Evolutionary conservation across 257 asterid genomes (phyloP), one percentile per base, ranked within the genome.

Genomic region (Gentiana dahurica): DNA sequence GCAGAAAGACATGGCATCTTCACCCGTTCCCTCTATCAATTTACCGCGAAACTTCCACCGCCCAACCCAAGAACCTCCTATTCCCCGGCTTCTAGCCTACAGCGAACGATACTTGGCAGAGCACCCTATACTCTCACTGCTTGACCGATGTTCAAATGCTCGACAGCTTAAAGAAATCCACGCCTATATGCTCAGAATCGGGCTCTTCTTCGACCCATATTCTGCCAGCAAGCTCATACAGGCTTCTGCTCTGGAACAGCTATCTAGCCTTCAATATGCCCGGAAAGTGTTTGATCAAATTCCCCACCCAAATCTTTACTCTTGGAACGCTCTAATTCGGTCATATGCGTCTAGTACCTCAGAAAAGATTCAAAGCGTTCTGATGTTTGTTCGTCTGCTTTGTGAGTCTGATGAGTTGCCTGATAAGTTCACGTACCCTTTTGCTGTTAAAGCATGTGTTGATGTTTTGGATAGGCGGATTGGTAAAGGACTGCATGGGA

Each of bases 381-480:
- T 68, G 10, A 57, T 76, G 61, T 85, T 82, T 53, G 51, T 74
- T 3, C 76, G 75, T 2, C 68, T 85, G 62, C 73, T 77, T 67
- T 53, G 56, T 36, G 74, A 72, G 32, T 57, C 83, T 56, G 15
- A 35, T 54, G 88, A 81, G 54, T 64, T 37, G 38, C 94, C 95
- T 56, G 78, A 77, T 53, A 83, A 85, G 34, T 86, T 81, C 32
- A 86, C 97, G 1, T 86, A 69, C 71, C 95, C 97, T n/a, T 89
- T 83, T 56, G 85, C 77, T 53, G 67, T 86, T 71, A 89, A 83
- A 62, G 94, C 97, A 57, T 65, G 70, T 12, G 83, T 83, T 5
- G 71, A 83, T 75, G 69, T 83, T 24, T 70, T 59, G 7, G 79
- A 77, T 34, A 39, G 71, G 47, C 56, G 58, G 61, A 54, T 83